phyloP scores from a whole-genome alignment of 2,329 filamentous ascomycete genomes.

The Arthrinium phaeospermum region DNA sequence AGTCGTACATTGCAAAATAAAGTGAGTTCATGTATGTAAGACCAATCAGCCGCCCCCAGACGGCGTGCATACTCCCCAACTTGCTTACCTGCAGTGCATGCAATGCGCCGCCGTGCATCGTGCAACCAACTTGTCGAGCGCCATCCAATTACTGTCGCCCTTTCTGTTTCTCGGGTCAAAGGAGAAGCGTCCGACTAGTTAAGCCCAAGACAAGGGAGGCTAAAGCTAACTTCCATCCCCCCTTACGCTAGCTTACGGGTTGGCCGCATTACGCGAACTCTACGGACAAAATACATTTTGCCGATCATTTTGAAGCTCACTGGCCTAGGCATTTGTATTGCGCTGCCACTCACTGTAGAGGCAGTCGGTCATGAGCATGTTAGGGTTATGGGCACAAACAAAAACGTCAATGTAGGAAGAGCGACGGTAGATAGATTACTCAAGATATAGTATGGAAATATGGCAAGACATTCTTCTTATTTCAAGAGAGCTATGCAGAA shows the following conservation, averaged over 20 bases:
- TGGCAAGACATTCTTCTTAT: neutral
- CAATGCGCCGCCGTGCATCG: neutral
- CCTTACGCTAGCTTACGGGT: neutral
- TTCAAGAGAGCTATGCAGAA: slow-evolving; percentile 9
- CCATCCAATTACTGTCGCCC: neutral
- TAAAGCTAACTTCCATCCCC: slow-evolving; percentile 6
- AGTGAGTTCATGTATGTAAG: neutral
- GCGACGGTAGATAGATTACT: neutral
- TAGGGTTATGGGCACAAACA: neutral
- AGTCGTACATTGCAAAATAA: neutral
- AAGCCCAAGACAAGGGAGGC: neutral
- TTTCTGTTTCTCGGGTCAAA: neutral
- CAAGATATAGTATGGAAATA: neutral
- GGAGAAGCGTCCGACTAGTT: neutral
- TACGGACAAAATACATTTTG: neutral
- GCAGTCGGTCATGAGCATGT: neutral
- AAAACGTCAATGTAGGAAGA: neutral
- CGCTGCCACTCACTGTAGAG: neutral
- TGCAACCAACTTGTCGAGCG: neutral
- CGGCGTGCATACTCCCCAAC: neutral
- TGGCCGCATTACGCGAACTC: neutral
- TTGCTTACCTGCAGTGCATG: neutral
- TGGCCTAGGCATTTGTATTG: neutral
- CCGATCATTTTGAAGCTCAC: neutral
- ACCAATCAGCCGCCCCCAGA: neutral